These are phyloP conservation scores for Talaromyces sp. DNA, from an alignment of 2,329 filamentous ascomycete genomes.

Conservation along the genomic window DNA sequence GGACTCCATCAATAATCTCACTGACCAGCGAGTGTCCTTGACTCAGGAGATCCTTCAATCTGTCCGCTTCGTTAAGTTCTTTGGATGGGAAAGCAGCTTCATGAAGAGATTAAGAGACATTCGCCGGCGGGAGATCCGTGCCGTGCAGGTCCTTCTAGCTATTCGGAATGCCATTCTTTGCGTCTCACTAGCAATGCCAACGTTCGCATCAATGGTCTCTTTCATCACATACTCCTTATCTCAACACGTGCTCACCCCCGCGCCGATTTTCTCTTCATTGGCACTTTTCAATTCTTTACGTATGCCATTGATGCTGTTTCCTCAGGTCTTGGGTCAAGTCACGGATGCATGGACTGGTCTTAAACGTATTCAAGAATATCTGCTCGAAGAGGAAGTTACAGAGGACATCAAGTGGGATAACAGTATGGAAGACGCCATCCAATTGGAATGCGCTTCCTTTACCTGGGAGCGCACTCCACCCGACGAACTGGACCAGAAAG, in stretches of 20 bases:
- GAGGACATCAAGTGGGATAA: slow-evolving; percentile 61
- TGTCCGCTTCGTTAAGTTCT: slow-evolving; percentile 93
- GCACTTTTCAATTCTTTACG: slow-evolving; percentile 89
- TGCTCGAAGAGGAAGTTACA: slow-evolving; percentile 76
- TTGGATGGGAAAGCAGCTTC: slow-evolving; percentile 91
- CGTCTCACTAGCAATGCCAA: slow-evolving; percentile 74
- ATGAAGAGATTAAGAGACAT: slow-evolving; percentile 69
- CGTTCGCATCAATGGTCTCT: slow-evolving; percentile 90
- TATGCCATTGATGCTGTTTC: slow-evolving; percentile 82
- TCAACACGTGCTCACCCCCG: slow-evolving; percentile 64
- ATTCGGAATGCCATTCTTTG: slow-evolving; percentile 83
- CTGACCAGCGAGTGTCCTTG: slow-evolving; percentile 82
- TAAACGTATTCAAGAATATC: slow-evolving; percentile 78
- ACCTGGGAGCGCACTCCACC: slow-evolving; percentile 66
- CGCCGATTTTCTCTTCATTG: slow-evolving; percentile 83
- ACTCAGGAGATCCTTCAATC: slow-evolving; percentile 90
- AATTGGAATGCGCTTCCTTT: slow-evolving; percentile 68
- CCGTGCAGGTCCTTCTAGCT: slow-evolving; percentile 77
- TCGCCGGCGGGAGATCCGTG: slow-evolving; percentile 68
- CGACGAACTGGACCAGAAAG: slow-evolving; percentile 13
- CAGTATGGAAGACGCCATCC: slow-evolving; percentile 54
- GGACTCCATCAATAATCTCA: slow-evolving; percentile 82
- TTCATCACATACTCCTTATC: slow-evolving; percentile 74
- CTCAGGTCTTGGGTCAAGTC: slow-evolving; percentile 79
- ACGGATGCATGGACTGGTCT: slow-evolving; percentile 85